Conservation (phyloP, 768 basidiomycete genomes). For the Tylopilus intermedius region DNA sequence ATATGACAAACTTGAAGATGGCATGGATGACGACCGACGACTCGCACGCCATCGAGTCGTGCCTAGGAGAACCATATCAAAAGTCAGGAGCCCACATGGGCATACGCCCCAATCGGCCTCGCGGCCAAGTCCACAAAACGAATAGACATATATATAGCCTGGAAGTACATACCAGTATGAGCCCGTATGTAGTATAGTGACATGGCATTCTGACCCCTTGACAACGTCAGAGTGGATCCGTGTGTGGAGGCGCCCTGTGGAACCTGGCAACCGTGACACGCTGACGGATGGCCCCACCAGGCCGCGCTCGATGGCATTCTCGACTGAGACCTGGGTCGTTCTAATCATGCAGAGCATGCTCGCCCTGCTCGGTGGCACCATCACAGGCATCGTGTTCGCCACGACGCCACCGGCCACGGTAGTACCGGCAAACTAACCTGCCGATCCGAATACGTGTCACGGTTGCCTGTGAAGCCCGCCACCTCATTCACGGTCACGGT, state of each 20-base stretch:
- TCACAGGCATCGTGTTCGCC: no score
- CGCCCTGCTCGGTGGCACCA: no score
- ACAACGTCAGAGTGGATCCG: not conserved
- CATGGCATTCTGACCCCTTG: not conserved
- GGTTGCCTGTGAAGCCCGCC: no score
- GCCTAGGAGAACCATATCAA: not conserved
- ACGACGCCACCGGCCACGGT: no score
- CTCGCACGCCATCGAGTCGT: not conserved
- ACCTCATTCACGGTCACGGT: not conserved
- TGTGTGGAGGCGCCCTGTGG: not conserved
- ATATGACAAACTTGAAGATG: not conserved
- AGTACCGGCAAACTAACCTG: no score
- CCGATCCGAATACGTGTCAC: no score
- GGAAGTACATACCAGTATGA: not conserved
- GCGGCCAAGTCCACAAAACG: not conserved
- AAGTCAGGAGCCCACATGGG: not conserved
- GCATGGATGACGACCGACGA: not conserved
- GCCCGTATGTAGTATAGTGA: not conserved
- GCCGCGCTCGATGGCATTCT: no score
- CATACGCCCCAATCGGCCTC: no score
- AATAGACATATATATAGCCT: not conserved
- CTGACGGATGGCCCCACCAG: not conserved
- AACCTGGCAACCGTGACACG: not conserved
- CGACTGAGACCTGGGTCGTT: no score
- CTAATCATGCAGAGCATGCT: no score